Conservation (phyloP, 2,329 filamentous ascomycete species). For the Penicillium decumbens region DNA sequence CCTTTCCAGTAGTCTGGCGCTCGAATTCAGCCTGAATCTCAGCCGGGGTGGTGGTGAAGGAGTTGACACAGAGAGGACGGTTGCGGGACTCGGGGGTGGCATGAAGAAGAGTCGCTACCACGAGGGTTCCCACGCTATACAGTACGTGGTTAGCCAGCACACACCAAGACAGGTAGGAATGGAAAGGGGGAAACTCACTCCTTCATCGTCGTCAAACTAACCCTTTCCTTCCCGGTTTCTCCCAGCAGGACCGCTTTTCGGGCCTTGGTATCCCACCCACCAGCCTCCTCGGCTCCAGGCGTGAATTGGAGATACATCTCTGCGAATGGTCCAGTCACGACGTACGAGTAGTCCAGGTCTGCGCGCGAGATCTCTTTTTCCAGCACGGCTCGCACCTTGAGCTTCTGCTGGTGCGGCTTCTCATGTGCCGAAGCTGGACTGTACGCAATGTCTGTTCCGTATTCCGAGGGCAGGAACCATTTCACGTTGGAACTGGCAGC, state of each 20-base stretch:
- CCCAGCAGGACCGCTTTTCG: constrained; percentile 60
- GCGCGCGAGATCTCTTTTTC: constrained; percentile 46
- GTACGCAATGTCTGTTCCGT: constrained; percentile 63
- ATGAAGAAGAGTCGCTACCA: constrained; percentile 58
- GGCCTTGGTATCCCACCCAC: constrained; percentile 55
- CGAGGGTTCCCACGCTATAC: constrained; percentile 59
- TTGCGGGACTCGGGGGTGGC: constrained; percentile 48
- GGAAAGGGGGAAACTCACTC: constrained; percentile 52
- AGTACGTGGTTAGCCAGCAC: constrained; percentile 1
- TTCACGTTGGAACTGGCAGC: constrained; percentile 53
- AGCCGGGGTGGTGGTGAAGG: constrained; percentile 62
- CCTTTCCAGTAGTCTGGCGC: constrained; percentile 55
- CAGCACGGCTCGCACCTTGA: constrained; percentile 61
- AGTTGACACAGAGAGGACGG: constrained; percentile 63
- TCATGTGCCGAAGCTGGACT: constrained; percentile 54
- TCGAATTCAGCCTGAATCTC: constrained; percentile 64
- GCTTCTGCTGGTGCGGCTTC: constrained; percentile 65
- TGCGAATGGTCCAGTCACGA: constrained; percentile 66
- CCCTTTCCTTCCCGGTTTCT: constrained; percentile 53
- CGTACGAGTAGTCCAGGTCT: constrained; percentile 58
- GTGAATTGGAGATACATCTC: constrained; percentile 56
- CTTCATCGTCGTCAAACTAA: constrained; percentile 66
- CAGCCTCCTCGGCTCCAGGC: constrained; percentile 41
- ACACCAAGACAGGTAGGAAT: not conserved
- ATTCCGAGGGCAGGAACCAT: constrained; percentile 65